Evolutionary conservation across 164 flowering plant genomes (phyloP), one percentile per base, ranked within the genome.

Genomic region (Aristolochia contorta): DNA sequence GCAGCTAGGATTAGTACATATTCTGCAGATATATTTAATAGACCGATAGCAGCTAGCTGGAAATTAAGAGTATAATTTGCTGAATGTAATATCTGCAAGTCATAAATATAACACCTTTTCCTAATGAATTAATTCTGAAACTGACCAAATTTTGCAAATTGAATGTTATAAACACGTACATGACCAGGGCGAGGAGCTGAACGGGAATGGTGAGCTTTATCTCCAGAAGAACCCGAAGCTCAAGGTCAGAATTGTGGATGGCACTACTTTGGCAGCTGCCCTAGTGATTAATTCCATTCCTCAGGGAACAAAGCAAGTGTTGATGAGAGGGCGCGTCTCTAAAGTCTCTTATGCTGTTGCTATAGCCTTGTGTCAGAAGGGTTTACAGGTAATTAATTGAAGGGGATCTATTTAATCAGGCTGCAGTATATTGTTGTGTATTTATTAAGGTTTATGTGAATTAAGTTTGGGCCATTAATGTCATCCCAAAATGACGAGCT

Each of bases 121-220:
- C 30, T 27, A 27, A 5, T 27, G 30, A 27, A 27, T 27, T 27
- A 27, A 27, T 2, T 27, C 30, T 27, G 30, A 27, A 27, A 2
- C 30, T 27, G 30, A 27, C 3, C 30, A 27, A 27, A 27, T 27
- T 27, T 2, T 2, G 30, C 30, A 27, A 27, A 27, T 27, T 27
- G 30, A 27, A 27, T 27, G 30, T 5, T n/a, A n/a, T n/a, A 5
- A 27, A 27, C 30, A 37, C 45, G n/a, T n/a, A n/a, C n/a, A n/a
- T n/a, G n/a, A 56, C 14, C 75, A 86, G 91, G 74, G 81, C 0
- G 86, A 90, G 57, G 77, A 78, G 37, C 67, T 91, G 18, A 91
- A 87, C 50, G 58, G 58, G 47, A 69, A 77, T 61, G 97, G 93
- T 1, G 86, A 82, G 62, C 53, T 83, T 6, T 87, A 77, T 59